phyloP scores from a whole-genome alignment of 345 rosid genomes.

The Xanthoceras sorbifolium region DNA sequence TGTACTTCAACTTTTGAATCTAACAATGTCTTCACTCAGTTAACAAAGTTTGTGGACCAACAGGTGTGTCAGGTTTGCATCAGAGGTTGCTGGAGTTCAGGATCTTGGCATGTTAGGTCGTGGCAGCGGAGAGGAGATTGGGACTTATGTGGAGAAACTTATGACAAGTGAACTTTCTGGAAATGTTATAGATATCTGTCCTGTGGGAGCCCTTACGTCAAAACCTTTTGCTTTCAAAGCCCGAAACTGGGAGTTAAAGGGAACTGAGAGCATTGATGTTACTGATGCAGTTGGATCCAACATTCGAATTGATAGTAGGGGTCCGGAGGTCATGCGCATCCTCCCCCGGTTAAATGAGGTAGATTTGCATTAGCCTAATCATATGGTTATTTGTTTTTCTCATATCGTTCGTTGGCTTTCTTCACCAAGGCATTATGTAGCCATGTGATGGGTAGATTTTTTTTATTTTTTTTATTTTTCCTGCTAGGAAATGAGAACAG shows the following conservation, averaged over 20 bases:
- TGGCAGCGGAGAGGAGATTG: conserved; percentile 99
- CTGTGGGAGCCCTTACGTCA: conserved; percentile 97
- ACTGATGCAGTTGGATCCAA: conserved; percentile 97
- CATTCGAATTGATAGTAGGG: conserved; percentile 95
- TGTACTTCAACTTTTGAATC: background rate
- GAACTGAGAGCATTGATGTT: conserved; percentile 93
- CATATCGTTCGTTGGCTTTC: conserved; percentile 11
- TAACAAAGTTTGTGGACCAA: background rate
- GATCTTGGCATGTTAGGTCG: conserved; percentile 99
- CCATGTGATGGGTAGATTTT: background rate
- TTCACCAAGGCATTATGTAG: background rate
- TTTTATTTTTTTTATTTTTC: too few species aligned
- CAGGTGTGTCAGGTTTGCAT: conserved; percentile 98
- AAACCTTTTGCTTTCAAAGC: conserved; percentile 99
- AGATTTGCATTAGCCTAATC: conserved; percentile 9
- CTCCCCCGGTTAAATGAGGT: conserved; percentile 95
- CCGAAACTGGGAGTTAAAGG: conserved; percentile 98
- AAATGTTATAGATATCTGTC: conserved; percentile 96
- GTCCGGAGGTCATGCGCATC: conserved; percentile 98
- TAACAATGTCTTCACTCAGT: conserved; percentile 5
- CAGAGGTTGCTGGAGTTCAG: conserved; percentile 96
- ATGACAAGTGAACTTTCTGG: conserved; percentile 99
- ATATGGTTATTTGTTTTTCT: conserved; percentile 5
- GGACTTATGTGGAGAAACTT: conserved; percentile 97
- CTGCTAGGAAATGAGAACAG: background rate